Base-by-base conservation (phyloP, 2,329 filamentous ascomycete genomes). In the Lasiodiplodia gonubiensis region DNA sequence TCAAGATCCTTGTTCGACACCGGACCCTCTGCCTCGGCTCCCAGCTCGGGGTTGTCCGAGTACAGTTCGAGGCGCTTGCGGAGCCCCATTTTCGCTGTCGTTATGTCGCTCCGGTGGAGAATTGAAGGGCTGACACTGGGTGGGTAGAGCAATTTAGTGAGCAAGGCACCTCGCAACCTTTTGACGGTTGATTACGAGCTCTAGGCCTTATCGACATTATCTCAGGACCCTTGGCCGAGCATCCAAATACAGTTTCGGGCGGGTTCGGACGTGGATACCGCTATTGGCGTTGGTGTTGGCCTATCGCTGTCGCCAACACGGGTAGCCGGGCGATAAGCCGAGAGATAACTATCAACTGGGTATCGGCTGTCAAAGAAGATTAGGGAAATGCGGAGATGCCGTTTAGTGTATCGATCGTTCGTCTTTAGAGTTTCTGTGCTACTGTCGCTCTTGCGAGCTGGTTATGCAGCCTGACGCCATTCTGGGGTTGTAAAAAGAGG, bases 1-100 rank as follows among this genome's bases (percentile, higher is more conserved):
- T 68, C 51, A 25, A 69, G 68, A 37, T 70, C 69, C 42, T 68
- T 69, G 66, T 70, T 70, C 10, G 69, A 67, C 51, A 65, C 49
- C 6, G 35, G 35, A 8, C 57, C 51, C 18, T 64, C 64, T 27
- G 57, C 66, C 35, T 46, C 68, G 8, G 39, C 23, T 4, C 21
- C 42, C 12, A 52, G 42, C 35, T 68, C 65, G 1, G 63, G 25
- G 21, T 59, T 66, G 14, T 67, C 64, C 10, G 69, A 69, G 23
- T 48, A 46, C 30, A 70, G 33, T 18, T 53, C 69, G 12, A 70
- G 57, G 16, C 69, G 68, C 30, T 68, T 68, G 11, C 69, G 66
- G 25, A 70, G 52, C 23, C 69, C 68, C 69, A 70, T 70, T 53
- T 6, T 49, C 10, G 12, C 30, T 66, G 25, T 27, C 37, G 27